A percentile compares a stretch with the other conserved stretches of the same genome.
phyloP scores from a whole-genome alignment of 1,284 basidiomycete genomes.

The Lentinula novae-zelandiae region DNA sequence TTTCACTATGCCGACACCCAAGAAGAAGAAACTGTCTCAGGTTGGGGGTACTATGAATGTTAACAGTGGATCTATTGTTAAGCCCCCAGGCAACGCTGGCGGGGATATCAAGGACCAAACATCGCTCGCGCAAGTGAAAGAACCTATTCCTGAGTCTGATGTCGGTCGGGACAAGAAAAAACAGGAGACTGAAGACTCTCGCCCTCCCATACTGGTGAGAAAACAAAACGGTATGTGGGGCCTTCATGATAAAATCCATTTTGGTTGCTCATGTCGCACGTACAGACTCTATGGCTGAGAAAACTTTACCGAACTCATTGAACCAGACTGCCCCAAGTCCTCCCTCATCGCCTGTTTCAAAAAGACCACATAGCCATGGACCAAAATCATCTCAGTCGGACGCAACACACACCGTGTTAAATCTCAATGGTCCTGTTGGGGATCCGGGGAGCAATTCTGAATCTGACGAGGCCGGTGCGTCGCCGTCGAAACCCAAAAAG shows the following conservation, averaged over 20 bases:
- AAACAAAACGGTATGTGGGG: neutral
- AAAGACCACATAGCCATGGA: neutral
- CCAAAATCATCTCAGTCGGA: neutral
- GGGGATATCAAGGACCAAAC: neutral
- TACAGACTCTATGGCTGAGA: neutral
- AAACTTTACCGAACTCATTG: neutral
- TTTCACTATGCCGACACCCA: conserved; percentile 32
- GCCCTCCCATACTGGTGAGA: neutral
- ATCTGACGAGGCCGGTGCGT: conserved; percentile 2
- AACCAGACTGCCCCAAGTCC: neutral
- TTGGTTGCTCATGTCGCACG: neutral
- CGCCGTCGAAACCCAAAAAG: conserved; percentile 9
- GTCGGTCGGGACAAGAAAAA: neutral
- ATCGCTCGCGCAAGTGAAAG: neutral
- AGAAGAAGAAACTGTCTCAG: conserved; percentile 10
- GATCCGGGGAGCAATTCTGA: conserved; percentile 1
- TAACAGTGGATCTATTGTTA: neutral
- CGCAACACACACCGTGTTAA: conserved; percentile 5
- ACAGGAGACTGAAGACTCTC: neutral
- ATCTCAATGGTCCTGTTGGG: conserved; percentile 13
- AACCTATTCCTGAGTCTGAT: neutral
- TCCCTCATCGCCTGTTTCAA: neutral
- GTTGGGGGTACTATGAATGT: neutral
- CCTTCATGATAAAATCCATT: neutral
- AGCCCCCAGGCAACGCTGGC: neutral